Evolutionary conservation across 2,329 filamentous ascomycete species (phyloP).

Genomic region (Rutstroemia sp.): DNA sequence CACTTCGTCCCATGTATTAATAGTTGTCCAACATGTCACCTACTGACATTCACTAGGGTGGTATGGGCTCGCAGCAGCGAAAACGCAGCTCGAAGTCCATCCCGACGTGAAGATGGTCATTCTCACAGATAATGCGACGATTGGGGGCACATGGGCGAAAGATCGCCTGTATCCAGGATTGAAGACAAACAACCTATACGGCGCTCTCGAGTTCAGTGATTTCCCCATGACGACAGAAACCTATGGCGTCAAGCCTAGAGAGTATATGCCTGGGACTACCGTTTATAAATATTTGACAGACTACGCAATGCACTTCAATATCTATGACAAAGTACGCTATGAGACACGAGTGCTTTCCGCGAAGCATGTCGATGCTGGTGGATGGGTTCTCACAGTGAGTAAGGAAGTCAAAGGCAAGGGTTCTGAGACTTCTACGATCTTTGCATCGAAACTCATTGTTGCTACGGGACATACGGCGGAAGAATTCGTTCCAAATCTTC

Average conservation of each 20-base stretch:
- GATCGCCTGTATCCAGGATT: constrained; percentile 61
- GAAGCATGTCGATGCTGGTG: constrained; percentile 35
- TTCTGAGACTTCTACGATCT: constrained; percentile 18
- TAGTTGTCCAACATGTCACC: background rate
- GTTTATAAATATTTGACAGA: constrained; percentile 50
- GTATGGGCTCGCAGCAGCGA: constrained; percentile 51
- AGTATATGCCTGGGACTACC: constrained; percentile 52
- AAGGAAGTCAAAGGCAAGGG: background rate
- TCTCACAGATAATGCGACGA: constrained; percentile 47
- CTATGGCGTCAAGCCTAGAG: constrained; percentile 40
- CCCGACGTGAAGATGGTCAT: constrained; percentile 49
- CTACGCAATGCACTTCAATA: constrained; percentile 45
- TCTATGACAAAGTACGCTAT: constrained; percentile 42
- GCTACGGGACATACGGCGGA: constrained; percentile 50
- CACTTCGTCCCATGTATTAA: background rate
- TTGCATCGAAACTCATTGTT: constrained; percentile 42
- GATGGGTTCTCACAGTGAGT: constrained; percentile 36
- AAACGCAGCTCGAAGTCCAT: constrained; percentile 52
- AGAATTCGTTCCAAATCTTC: constrained; percentile 39
- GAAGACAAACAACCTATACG: constrained; percentile 67
- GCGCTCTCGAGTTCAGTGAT: constrained; percentile 67
- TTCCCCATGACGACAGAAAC: constrained; percentile 58
- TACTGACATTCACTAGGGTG: constrained; percentile 1
- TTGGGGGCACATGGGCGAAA: constrained; percentile 65
- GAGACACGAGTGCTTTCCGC: constrained; percentile 41